Evolutionary conservation across 495 filamentous ascomycete genomes (phyloP), one percentile per base, ranked within the genome.

Genomic region (Hypoxylon subgilvum): DNA sequence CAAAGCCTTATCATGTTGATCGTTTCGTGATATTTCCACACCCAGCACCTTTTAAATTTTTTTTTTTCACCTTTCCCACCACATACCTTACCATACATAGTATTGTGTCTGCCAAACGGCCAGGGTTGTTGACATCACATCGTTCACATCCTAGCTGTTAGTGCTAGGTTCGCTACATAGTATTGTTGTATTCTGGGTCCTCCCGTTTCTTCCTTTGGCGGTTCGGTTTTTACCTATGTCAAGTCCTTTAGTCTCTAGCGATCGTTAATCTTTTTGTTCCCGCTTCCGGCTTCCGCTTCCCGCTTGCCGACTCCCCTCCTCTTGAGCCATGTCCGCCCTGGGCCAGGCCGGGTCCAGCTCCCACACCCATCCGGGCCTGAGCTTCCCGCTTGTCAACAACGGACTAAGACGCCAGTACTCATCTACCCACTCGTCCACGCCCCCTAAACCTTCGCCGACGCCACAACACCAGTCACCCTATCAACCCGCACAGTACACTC

Each of bases 401-500:
- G 63, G 63, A 41, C 47, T 63, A 17, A 57, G 64, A 63, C 67
- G 67, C 51, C 55, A 46, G 39, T 72, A 64, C 52, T 68, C 63
- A 52, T 66, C 72, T 32, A 67, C 73, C 19, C 76, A 73, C 56
- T 59, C 70, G 39, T 66, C 63, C 41, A 76, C 57, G 47, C 72
- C 69, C 21, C 72, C 69, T 48, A 78, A 78, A 69, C 71, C 75
- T 16, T 72, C 76, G 43, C 71, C 74, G 23, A 70, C 75, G 39
- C 72, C 74, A 22, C 58, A 71, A 38, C 72, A 74, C 53, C 69
- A 72, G 57, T 73, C 74, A 6, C 72, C 77, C n/a, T 78, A 76
- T 50, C 71, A 74, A 47, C 41, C 72, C 3, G 69, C 74, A 46
- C 60, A 72, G 49, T 76, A 75, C 62, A 36, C 70, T 50, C 67